Percentiles rank a stretch among this genome's conserved stretches.
Evolutionary conservation across 108 stramenopile species (phyloP).

Genomic region (Nitzschia inconspicua): DNA sequence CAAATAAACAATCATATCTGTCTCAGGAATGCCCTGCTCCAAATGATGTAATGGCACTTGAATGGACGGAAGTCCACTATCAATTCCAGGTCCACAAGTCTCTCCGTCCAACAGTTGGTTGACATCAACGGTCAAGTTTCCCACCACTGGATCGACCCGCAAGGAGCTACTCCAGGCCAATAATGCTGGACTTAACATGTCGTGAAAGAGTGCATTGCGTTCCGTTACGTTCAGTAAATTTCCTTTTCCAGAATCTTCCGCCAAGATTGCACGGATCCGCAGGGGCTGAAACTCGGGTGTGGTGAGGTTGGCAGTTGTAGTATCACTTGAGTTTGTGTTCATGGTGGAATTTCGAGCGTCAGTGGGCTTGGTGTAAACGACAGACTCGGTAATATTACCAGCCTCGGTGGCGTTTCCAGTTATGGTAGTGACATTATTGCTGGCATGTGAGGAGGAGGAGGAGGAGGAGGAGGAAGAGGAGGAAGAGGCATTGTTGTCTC

Average conservation of each 20-base stretch:
- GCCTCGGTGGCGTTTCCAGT: background rate
- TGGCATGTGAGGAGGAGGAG: too few relatives aligned
- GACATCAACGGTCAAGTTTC: slow-evolving; percentile 66
- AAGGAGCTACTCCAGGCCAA: slow-evolving; percentile 78
- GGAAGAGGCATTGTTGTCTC: slow-evolving; percentile 7
- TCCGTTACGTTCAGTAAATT: slow-evolving; percentile 38
- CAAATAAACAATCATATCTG: slow-evolving; percentile 76
- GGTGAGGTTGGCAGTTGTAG: background rate
- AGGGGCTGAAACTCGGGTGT: slow-evolving; percentile 57
- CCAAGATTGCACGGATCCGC: slow-evolving; percentile 63
- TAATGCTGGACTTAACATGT: slow-evolving; percentile 70
- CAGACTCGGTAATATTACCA: background rate
- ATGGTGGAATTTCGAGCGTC: background rate
- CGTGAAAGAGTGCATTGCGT: slow-evolving; percentile 53
- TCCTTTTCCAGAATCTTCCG: slow-evolving; percentile 49
- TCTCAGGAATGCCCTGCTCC: slow-evolving; percentile 50
- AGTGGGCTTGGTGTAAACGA: background rate
- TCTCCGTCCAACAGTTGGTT: slow-evolving; percentile 62
- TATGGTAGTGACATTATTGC: slow-evolving; percentile 12
- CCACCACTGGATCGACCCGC: slow-evolving; percentile 65
- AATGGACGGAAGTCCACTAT: slow-evolving; percentile 60
- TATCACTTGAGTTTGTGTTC: slow-evolving; percentile 1
- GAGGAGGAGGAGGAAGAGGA: too few relatives aligned
- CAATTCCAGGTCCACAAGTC: slow-evolving; percentile 77
- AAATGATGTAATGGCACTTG: slow-evolving; percentile 59